These are phyloP conservation scores for Talaromyces liani DNA, from an alignment of 495 filamentous ascomycete species.

Conservation along the genomic window DNA sequence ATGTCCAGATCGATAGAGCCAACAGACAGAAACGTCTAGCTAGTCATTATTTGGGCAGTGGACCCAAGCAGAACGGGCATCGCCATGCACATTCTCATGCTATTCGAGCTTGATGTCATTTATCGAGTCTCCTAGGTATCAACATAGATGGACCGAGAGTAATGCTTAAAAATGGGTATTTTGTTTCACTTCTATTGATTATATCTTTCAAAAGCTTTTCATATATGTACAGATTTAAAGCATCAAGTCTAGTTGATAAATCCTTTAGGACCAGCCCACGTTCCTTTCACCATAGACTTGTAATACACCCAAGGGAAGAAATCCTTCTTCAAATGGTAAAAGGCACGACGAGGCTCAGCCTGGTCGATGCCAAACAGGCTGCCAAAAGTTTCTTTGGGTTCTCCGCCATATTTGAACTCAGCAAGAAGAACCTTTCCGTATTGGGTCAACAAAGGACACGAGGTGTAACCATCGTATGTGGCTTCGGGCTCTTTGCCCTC, in stretches of 20 bases:
- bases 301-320: constrained; percentile 65
- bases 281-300: constrained; percentile 51
- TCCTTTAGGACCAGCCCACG: constrained; percentile 56
- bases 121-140: not conserved
- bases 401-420: constrained; percentile 68
- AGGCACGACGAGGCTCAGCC: constrained; percentile 43
- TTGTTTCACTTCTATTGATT: not conserved
- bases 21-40: constrained; percentile 17
- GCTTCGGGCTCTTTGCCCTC: constrained; percentile 46
- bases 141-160: not conserved
- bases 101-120: not conserved
- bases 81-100: constrained; percentile 23
- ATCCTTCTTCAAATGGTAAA: constrained; percentile 64
- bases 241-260: constrained; percentile 22
- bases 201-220: not conserved
- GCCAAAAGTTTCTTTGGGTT: constrained; percentile 62
- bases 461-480: constrained; percentile 60
- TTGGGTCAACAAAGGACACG: constrained; percentile 58
- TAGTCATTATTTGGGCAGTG: constrained; percentile 21
- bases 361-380: constrained; percentile 51
- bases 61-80: constrained; percentile 35
- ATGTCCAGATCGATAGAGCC: not conserved
- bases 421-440: constrained; percentile 62
- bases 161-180: not conserved
- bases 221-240: not conserved